Evolutionary conservation across 768 basidiomycete species (phyloP).

Genomic region (Amanita fuliginea): DNA sequence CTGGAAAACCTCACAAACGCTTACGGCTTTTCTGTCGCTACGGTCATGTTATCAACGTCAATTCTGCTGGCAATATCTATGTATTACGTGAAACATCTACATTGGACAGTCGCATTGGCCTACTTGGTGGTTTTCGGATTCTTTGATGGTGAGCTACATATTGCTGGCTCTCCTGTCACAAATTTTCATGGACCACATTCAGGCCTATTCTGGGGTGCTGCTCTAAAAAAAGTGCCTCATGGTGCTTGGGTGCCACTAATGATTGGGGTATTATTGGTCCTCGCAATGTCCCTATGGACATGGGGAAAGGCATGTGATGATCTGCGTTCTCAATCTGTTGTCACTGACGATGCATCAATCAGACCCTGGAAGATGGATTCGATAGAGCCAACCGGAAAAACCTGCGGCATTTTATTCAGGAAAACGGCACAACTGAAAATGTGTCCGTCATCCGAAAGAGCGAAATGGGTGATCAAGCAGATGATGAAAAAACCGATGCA

Average conservation of each 20-base stretch:
- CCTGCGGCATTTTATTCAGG: constrained; percentile 43
- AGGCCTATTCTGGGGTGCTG: constrained; percentile 54
- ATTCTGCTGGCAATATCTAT: constrained; percentile 48
- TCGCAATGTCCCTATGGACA: constrained; percentile 51
- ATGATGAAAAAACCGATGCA: background rate
- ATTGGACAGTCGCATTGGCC: constrained; percentile 26
- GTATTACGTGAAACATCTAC: constrained; percentile 39
- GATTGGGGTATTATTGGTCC: constrained; percentile 33
- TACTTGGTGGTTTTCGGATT: constrained; percentile 52
- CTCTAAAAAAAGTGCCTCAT: constrained; percentile 47
- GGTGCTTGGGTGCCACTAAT: constrained; percentile 63
- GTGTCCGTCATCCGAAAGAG: constrained; percentile 1
- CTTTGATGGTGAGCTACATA: constrained; percentile 41
- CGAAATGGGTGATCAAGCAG: background rate
- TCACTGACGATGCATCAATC: background rate
- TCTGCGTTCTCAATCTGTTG: background rate
- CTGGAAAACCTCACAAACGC: constrained; percentile 47
- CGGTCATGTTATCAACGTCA: constrained; percentile 55
- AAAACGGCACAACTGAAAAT: constrained; percentile 12
- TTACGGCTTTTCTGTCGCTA: constrained; percentile 52
- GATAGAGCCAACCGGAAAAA: constrained; percentile 45
- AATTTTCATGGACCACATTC: background rate
- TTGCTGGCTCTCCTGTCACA: background rate
- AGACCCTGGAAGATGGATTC: constrained; percentile 50
- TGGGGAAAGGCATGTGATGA: constrained; percentile 39